Conservation (phyloP, 2,329 filamentous ascomycete genomes). For the Phoma sp. region DNA sequence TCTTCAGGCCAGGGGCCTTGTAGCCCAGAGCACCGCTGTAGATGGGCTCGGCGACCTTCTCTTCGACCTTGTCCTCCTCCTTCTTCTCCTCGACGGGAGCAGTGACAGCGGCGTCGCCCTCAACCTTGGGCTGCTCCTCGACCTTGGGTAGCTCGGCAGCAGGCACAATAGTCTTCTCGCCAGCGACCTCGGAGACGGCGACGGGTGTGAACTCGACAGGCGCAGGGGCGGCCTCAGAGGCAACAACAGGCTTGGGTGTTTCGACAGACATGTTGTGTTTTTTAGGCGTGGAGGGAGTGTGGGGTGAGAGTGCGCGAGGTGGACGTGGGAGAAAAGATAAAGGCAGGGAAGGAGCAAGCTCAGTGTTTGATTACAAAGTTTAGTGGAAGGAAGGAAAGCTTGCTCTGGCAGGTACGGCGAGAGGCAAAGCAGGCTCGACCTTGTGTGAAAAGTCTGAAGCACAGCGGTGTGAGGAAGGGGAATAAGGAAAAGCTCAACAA, state of each 20-base stretch:
- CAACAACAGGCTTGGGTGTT: constrained; percentile 71
- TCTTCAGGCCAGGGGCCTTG: constrained; percentile 88
- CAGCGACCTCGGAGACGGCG: constrained; percentile 50
- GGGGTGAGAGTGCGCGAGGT: constrained; percentile 15
- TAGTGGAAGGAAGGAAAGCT: constrained; percentile 39
- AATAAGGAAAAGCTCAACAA: constrained; percentile 35
- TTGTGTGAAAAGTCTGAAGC: constrained; percentile 31
- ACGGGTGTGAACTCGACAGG: constrained; percentile 46
- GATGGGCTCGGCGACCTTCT: constrained; percentile 66
- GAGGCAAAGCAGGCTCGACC: constrained; percentile 39
- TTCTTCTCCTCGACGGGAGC: constrained; percentile 46
- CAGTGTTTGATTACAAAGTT: constrained; percentile 42
- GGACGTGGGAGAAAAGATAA: constrained; percentile 13
- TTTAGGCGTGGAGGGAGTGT: constrained; percentile 16
- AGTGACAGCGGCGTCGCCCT: constrained; percentile 34
- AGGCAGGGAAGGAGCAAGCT: constrained; percentile 26
- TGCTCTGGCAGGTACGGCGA: constrained; percentile 33
- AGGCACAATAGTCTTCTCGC: constrained; percentile 46
- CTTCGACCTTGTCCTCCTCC: constrained; percentile 54
- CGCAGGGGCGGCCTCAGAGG: constrained; percentile 43
- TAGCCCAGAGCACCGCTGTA: constrained; percentile 86
- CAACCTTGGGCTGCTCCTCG: constrained; percentile 21
- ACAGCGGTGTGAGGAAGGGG: constrained; percentile 42
- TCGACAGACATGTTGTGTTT: constrained; percentile 68
- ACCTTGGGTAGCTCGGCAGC: constrained; percentile 47